These are phyloP conservation scores for Xylaria sp. DNA, from an alignment of 2,329 filamentous ascomycete genomes.

Conservation along the genomic window DNA sequence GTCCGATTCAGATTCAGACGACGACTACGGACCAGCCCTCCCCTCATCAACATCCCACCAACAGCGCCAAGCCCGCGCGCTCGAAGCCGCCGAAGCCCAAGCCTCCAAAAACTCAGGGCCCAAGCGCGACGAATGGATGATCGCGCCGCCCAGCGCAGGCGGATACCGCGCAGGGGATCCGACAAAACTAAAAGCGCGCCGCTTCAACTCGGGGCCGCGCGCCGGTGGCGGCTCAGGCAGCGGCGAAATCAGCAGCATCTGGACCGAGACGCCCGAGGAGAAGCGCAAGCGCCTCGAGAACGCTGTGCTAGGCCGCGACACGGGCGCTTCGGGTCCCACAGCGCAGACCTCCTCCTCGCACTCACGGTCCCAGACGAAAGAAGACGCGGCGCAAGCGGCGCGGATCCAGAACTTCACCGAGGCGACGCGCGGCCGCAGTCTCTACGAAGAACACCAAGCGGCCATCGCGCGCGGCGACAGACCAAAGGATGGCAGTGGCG, in stretches of 20 bases:
- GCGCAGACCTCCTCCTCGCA: constrained; percentile 29
- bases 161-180: constrained; percentile 76
- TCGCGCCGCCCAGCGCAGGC: constrained; percentile 71
- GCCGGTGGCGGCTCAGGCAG: constrained; percentile 42
- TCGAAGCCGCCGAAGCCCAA: constrained; percentile 46
- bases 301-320: constrained; percentile 81
- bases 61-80: constrained; percentile 45
- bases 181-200: constrained; percentile 82
- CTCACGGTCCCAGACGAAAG: constrained; percentile 41
- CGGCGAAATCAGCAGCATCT: constrained; percentile 74
- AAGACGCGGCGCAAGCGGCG: constrained; percentile 66
- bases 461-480: constrained; percentile 44
- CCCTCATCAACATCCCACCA: constrained; percentile 56
- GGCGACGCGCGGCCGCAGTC: constrained; percentile 65
- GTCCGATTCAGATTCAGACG: constrained; percentile 52
- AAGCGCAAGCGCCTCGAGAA: constrained; percentile 84
- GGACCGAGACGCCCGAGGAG: constrained; percentile 92
- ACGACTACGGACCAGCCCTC: constrained; percentile 70
- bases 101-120: constrained; percentile 55
- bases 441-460: constrained; percentile 68
- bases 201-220: constrained; percentile 77
- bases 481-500: constrained; percentile 29
- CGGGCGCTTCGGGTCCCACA: no score
- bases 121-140: constrained; percentile 87
- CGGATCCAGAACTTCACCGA: constrained; percentile 63